Evolutionary conservation across 129 eudicot species (phyloP).

Genomic region (Artemisia tridentata): DNA sequence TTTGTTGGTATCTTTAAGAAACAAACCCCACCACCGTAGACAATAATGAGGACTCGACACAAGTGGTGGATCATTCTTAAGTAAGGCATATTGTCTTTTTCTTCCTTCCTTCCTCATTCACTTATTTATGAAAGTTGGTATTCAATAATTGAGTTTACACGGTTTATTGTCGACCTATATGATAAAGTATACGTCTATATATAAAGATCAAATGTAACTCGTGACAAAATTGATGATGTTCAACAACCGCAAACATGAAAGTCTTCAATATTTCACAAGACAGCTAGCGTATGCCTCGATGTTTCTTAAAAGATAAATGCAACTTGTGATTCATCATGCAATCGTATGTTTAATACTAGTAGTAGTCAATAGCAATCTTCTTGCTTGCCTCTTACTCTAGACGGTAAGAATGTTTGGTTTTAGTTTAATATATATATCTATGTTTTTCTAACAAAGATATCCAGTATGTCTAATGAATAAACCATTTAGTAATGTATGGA

Average conservation of each 20-base stretch:
- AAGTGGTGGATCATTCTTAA: constrained; percentile 11
- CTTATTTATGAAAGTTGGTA: neutral
- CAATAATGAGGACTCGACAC: constrained; percentile 2
- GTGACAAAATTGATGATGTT: no score
- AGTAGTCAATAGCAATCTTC: no score
- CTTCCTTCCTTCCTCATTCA: neutral
- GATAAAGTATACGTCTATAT: neutral
- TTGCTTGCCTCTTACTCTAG: no score
- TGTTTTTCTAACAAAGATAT: no score
- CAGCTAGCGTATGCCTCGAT: no score
- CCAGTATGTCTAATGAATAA: no score
- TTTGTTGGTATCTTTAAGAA: constrained; percentile 1
- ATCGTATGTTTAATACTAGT: neutral
- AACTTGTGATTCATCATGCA: neutral
- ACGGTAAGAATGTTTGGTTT: no score
- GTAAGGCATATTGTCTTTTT: constrained; percentile 18
- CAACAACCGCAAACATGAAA: no score
- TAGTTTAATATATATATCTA: no score
- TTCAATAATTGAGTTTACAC: constrained; percentile 14
- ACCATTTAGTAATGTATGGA: no score
- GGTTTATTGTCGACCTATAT: neutral
- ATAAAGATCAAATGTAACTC: no score
- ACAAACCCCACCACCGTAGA: constrained; percentile 2
- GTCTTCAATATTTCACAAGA: no score
- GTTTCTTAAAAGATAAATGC: neutral